phyloP scores from a whole-genome alignment of 129 eudicot genomes.

The carrot (Daucus carota) region DH1_v3.0 NC_030382.2:39175501-39176000 shows the following conservation, averaged over 20 bases:
- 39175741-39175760: background rate
- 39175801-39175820: conserved; percentile 47
- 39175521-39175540: background rate
- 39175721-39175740: background rate
- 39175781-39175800: conserved; percentile 23
- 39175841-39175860: conserved; percentile 42
- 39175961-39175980: no score
- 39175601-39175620: background rate
- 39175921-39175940: background rate
- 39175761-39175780: conserved; percentile 11
- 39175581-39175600: conserved; percentile 7
- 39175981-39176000: no score
- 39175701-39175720: background rate
- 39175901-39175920: background rate
- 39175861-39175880: conserved; percentile 14
- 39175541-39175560: background rate
- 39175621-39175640: background rate
- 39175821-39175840: conserved; percentile 31
- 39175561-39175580: conserved; percentile 11
- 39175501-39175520: background rate
- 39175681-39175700: background rate
- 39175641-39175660: background rate
- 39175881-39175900: background rate
- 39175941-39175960: background rate
- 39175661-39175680: background rate